Evolutionary conservation across 352 stramenopile species (phyloP).

Genomic region (Pythium oligandrum): DNA sequence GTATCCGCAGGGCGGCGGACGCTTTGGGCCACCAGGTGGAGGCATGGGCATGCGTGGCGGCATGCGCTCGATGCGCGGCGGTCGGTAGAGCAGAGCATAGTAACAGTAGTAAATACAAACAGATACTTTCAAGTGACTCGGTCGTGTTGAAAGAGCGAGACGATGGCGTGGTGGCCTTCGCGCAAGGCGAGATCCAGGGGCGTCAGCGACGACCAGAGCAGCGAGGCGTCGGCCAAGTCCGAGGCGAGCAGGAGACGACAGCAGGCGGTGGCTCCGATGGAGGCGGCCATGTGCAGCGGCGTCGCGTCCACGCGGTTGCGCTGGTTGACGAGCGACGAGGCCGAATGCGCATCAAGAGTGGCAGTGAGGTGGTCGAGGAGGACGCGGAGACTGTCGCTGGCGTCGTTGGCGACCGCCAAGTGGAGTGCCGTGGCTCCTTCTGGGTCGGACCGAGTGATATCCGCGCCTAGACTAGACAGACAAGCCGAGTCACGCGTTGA

Average conservation of each 20-base stretch:
- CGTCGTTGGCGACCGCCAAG: neutral
- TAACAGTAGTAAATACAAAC: too few relatives aligned
- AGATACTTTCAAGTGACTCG: too few relatives aligned
- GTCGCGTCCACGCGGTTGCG: neutral
- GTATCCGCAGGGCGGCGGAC: slow-evolving; percentile 13
- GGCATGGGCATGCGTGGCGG: slow-evolving; percentile 32
- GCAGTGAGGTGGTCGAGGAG: neutral
- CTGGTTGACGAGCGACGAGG: neutral
- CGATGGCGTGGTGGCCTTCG: neutral
- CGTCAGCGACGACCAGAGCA: neutral
- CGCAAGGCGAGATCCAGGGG: neutral
- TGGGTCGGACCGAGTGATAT: neutral
- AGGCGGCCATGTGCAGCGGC: neutral
- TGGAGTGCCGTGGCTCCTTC: neutral
- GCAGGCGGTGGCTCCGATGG: neutral
- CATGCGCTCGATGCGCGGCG: slow-evolving; percentile 52
- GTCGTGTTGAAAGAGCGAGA: too few relatives aligned
- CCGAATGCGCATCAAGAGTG: neutral
- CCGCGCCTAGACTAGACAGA: neutral
- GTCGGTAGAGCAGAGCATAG: slow-evolving; percentile 20
- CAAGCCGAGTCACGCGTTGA: too few relatives aligned
- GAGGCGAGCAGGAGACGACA: neutral
- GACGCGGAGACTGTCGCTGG: neutral
- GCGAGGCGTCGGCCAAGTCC: neutral
- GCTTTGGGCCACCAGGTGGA: slow-evolving; percentile 26